Evolutionary conservation across 2,329 filamentous ascomycete genomes (phyloP).

Genomic region (Dothiorella sarmentorum): DNA sequence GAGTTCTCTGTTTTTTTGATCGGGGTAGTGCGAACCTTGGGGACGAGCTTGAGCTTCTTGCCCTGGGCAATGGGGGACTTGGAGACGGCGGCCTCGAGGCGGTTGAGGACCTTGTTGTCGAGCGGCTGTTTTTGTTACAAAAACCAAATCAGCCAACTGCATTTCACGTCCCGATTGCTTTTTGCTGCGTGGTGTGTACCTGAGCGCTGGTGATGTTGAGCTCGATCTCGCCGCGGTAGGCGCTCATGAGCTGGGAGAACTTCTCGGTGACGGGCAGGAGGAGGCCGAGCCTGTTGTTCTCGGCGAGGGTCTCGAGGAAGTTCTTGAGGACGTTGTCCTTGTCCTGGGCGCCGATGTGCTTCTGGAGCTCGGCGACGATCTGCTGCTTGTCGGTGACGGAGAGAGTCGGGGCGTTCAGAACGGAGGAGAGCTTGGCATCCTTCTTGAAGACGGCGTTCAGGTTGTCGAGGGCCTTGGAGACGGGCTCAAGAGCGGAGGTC

Average conservation of each 20-base stretch:
- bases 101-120: constrained; percentile 78
- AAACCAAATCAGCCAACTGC: constrained; percentile 15
- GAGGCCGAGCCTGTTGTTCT: constrained; percentile 90
- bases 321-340: constrained; percentile 85
- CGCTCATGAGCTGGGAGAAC: constrained; percentile 83
- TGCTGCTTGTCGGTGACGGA: constrained; percentile 73
- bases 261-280: constrained; percentile 81
- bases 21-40: constrained; percentile 57
- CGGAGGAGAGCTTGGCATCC: constrained; percentile 73
- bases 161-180: not conserved
- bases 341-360: constrained; percentile 66
- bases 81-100: constrained; percentile 81
- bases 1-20: no score
- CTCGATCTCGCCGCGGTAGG: constrained; percentile 89
- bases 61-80: constrained; percentile 88
- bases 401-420: constrained; percentile 80
- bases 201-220: constrained; percentile 85
- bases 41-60: constrained; percentile 97
- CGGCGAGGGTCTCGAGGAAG: constrained; percentile 84
- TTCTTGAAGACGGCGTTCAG: constrained; percentile 72
- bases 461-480: constrained; percentile 71
- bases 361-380: constrained; percentile 84
- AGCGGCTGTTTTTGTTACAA: constrained; percentile 75
- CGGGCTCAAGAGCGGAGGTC: constrained; percentile 77
- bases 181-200: constrained; percentile 52